Base-by-base conservation (phyloP, 805 yeast genomes). In the Kodamaea leandrae region DNA sequence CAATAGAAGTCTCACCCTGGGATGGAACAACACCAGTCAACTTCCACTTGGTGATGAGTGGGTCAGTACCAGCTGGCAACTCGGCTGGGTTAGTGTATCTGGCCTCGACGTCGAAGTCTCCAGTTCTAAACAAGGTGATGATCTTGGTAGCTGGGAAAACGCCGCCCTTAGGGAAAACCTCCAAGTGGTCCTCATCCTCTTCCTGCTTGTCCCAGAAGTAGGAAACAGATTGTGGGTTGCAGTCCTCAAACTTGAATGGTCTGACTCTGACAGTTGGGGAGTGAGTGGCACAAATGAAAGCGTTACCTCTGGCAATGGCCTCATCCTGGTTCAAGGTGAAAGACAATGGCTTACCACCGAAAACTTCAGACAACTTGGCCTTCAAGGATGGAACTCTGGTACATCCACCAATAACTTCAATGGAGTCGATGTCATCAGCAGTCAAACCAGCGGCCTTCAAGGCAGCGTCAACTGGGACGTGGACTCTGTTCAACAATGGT, bases 291-390 rank as follows among this genome's bases (percentile, higher is more conserved):
- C 99, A 93, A 60, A 93, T 86, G 71, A 93, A 93, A 36, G 99
- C 96, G 58, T 96, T 95, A 76, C 99, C 99, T 70, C 91, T 87
- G 43, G 99, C 98, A 64, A 91, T 85, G 49, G 99, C 96, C 78
- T 93, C 99, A 64, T 93, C 99, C 74, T 90, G 97, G 79, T 93
- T 93, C 71, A 95, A 80, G 55, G 98, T 95, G 76, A 86, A 85
- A 29, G 96, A 86, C 63, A 93, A 76, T 57, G 48, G 51, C 65
- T 86, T 86, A 29, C 43, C 43, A 29, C 43, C 43, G 64, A 93
- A 88, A 51, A 86, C 75, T 61, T 83, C 86, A 54, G 84, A 54
- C 55, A 93, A 77, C 61, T 78, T 83, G 54, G 82, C 78, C 78
- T 93, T 93, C 64, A 93, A 75, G 42, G 86, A 72, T 64, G 99